A percentile compares a stretch with the other conserved stretches of the same genome.
Evolutionary conservation across 305 asterid species (phyloP).

Genomic region (Fraxinus paxiana): DNA sequence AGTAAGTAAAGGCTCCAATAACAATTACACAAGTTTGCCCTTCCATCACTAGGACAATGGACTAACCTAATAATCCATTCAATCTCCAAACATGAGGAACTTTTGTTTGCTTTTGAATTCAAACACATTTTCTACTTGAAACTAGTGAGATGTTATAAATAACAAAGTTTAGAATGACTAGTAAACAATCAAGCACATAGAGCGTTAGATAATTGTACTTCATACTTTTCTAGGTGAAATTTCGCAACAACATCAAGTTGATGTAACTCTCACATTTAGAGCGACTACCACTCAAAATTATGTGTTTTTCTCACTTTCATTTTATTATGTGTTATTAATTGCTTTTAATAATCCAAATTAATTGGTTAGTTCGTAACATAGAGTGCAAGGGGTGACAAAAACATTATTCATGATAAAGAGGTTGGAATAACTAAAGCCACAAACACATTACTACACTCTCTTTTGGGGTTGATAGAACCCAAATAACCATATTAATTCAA

Average conservation of each 20-base stretch:
- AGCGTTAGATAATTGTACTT: not conserved
- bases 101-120: not conserved
- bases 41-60: not conserved
- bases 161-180: not conserved
- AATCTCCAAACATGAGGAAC: conserved; percentile 1
- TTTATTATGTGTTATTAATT: not conserved
- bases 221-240: not conserved
- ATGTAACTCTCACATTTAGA: not conserved
- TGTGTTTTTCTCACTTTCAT: not conserved
- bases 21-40: conserved; percentile 2
- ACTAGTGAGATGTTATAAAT: not conserved
- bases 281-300: not conserved
- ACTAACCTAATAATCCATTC: conserved; percentile 4
- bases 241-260: not conserved
- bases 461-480: not conserved
- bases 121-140: not conserved
- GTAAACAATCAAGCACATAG: not conserved
- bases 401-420: not conserved
- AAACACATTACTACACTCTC: not conserved
- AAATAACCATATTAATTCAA: not conserved
- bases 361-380: not conserved
- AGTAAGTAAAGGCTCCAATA: conserved; percentile 9
- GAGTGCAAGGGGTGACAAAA: not conserved
- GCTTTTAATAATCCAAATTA: not conserved
- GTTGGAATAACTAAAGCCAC: not conserved